Evolutionary conservation across 805 yeast genomes (phyloP).

Genomic region (Sugiyamaella mastotermitis): DNA sequence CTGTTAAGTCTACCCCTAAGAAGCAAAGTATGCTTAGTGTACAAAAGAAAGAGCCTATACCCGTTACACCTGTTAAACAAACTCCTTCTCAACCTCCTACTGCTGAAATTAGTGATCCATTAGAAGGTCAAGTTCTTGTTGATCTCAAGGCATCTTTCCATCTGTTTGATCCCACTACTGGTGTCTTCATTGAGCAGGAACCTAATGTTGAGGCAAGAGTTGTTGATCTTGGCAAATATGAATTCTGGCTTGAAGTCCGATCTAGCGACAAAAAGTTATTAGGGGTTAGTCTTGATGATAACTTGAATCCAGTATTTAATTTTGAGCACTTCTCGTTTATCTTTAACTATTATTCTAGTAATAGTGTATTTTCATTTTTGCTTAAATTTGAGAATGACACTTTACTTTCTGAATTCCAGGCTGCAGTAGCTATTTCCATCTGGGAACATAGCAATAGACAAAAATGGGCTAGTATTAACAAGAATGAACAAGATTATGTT

Average conservation of each 20-base stretch:
- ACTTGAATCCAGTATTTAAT: slow-evolving; percentile 63
- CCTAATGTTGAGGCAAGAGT: slow-evolving; percentile 32
- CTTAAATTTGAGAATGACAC: slow-evolving; percentile 44
- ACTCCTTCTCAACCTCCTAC: slow-evolving; percentile 1
- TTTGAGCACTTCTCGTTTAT: slow-evolving; percentile 51
- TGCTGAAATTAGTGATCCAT: background rate
- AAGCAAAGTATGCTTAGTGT: background rate
- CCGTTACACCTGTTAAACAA: slow-evolving; percentile 5
- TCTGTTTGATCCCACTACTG: slow-evolving; percentile 48
- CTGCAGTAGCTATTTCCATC: slow-evolving; percentile 41
- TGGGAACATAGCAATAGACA: slow-evolving; percentile 56
- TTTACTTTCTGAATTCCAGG: slow-evolving; percentile 47
- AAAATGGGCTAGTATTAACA: slow-evolving; percentile 41
- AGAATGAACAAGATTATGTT: slow-evolving; percentile 50
- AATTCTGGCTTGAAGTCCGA: slow-evolving; percentile 41
- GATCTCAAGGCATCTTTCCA: slow-evolving; percentile 39
- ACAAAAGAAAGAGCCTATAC: background rate
- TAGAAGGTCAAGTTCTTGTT: slow-evolving; percentile 18
- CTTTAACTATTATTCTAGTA: slow-evolving; percentile 49
- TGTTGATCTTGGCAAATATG: slow-evolving; percentile 43
- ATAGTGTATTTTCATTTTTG: slow-evolving; percentile 53
- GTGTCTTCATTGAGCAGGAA: slow-evolving; percentile 40
- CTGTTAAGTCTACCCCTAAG: background rate
- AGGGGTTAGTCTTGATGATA: slow-evolving; percentile 39
- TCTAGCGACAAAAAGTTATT: slow-evolving; percentile 29